Evolutionary conservation across 805 yeast genomes (phyloP), one percentile per base, ranked within the genome.

Genomic region (Sugiyamaella valdiviana): DNA sequence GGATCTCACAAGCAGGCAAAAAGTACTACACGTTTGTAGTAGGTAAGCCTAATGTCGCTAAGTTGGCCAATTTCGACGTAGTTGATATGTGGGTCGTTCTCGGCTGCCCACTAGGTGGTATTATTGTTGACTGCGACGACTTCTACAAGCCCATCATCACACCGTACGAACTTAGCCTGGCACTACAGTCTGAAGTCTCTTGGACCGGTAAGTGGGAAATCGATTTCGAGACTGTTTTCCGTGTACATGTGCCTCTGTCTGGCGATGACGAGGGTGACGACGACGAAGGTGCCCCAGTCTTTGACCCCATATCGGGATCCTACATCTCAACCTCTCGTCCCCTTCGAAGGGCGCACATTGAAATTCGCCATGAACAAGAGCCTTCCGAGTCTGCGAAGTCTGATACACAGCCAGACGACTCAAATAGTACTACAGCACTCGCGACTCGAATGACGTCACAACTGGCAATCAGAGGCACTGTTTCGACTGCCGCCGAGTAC

Each of bases 11-110:
- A 2, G 89, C 91, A 0, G 96, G 86, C 1, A 93, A 93, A 67
- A 93, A 93, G 61, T 91, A 86, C 56, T 93, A 93, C 62, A 77
- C 88, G 62, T 89, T 93, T 69, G 98, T 90, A 2, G 98, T 93
- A 3, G 99, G 99, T 9, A 93, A 93, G 64, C 98, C 98, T 7
- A 93, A 93, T 61, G 97, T 93, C 16, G 96, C 99, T 21, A 93
- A 93, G 61, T 71, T 93, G 45, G 99, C 98, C 7, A 93, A 93
- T 64, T 93, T 93, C 63, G 99, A 91, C 53, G 82, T 80, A n/a
- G 78, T 93, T 12, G 98, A 93, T 57, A 76, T 86, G 19, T 93
- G 99, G 98, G 90, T 95, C 60, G 78, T 93, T 10, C 66, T 93
- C 12, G 99, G 99, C 0, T 93, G 99, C 64, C 89, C 95, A 9